Evolutionary conservation across 1,139 yeast species (phyloP).

Genomic region (Wickerhamiella pararugosa): DNA sequence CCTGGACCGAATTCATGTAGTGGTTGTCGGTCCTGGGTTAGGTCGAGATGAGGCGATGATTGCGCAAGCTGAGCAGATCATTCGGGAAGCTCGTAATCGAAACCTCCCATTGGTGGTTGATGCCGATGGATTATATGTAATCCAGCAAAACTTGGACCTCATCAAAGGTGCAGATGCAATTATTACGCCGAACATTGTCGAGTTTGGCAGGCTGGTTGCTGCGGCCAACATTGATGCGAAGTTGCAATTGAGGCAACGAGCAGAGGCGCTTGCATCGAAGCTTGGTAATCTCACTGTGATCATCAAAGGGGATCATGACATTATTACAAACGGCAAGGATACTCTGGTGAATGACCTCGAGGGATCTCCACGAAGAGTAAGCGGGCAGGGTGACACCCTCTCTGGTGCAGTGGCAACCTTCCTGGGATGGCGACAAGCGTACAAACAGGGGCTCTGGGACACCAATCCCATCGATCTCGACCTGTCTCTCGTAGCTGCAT

Average conservation of each 20-base stretch:
- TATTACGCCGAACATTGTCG: slow-evolving; percentile 81
- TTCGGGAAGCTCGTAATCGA: slow-evolving; percentile 39
- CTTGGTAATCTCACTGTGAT: slow-evolving; percentile 47
- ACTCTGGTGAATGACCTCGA: slow-evolving; percentile 20
- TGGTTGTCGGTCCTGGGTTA: slow-evolving; percentile 87
- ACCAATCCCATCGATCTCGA: slow-evolving; percentile 22
- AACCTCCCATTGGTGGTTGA: slow-evolving; percentile 61
- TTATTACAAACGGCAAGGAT: slow-evolving; percentile 37
- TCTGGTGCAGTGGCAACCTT: slow-evolving; percentile 60
- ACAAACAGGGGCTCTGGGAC: slow-evolving; percentile 43
- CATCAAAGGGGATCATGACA: slow-evolving; percentile 56
- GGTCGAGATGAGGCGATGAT: slow-evolving; percentile 70
- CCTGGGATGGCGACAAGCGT: slow-evolving; percentile 50
- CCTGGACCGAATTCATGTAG: slow-evolving; percentile 56
- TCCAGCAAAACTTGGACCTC: slow-evolving; percentile 41
- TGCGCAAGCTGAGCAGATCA: slow-evolving; percentile 39
- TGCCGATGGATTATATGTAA: slow-evolving; percentile 69
- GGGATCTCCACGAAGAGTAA: slow-evolving; percentile 64
- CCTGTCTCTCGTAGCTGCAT: slow-evolving; percentile 43
- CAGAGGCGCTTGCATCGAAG: slow-evolving; percentile 33
- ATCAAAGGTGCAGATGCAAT: slow-evolving; percentile 43
- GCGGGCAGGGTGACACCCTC: slow-evolving; percentile 82
- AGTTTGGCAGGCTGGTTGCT: slow-evolving; percentile 52
- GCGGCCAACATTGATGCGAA: slow-evolving; percentile 27
- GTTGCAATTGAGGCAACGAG: slow-evolving; percentile 13